Conservation (phyloP, 2,329 filamentous ascomycete genomes). For the Botrytis elliptica region DNA sequence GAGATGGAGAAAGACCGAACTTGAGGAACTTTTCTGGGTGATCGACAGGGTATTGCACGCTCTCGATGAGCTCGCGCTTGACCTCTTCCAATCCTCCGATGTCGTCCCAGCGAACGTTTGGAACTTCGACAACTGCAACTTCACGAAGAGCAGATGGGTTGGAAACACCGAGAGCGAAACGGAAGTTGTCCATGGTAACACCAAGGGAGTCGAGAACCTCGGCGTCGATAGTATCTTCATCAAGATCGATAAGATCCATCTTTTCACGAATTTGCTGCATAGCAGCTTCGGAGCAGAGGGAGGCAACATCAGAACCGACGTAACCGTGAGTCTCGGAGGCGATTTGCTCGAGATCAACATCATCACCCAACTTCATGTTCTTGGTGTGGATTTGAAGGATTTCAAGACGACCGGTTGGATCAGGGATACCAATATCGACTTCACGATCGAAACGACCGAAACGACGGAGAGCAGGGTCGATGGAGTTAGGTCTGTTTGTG, state of each 20-base stretch:
- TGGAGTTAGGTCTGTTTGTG: conserved; percentile 97
- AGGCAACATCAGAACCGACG: conserved; percentile 96
- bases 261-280: conserved; percentile 99
- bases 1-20: conserved; percentile 95
- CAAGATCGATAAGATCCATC: conserved; percentile 99
- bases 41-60: conserved; percentile 97
- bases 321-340: conserved; percentile 98
- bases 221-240: conserved; percentile 98
- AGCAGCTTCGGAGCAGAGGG: conserved; percentile 96
- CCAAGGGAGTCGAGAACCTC: conserved; percentile 97
- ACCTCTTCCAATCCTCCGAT: conserved; percentile 97
- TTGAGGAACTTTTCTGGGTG: conserved; percentile 99
- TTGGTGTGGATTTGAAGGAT: conserved; percentile 99
- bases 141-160: conserved; percentile 98
- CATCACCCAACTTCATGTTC: conserved; percentile 99
- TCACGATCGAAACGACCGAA: conserved; percentile 99
- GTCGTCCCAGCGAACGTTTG: conserved; percentile 99
- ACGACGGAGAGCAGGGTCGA: conserved; percentile 94
- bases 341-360: conserved; percentile 95
- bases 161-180: conserved; percentile 94
- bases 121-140: conserved; percentile 97
- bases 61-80: conserved; percentile 99
- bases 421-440: conserved; percentile 96
- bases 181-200: conserved; percentile 99
- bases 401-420: conserved; percentile 96